Percentiles rank a stretch among this genome's conserved stretches.
Evolutionary conservation across 805 yeast genomes (phyloP).

Genomic region (Barnettozyma californica): DNA sequence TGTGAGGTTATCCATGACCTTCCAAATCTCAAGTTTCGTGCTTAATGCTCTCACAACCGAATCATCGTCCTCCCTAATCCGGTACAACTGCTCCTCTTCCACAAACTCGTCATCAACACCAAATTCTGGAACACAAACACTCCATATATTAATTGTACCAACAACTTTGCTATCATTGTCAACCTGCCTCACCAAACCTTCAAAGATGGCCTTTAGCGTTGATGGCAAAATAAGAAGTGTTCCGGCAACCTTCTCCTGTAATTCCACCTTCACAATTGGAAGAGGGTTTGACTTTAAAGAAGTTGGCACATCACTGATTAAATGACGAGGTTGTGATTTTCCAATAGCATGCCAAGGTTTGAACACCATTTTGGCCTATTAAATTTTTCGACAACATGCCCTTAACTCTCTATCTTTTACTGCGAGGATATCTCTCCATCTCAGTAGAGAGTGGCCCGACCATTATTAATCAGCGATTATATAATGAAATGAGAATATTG

Average conservation of each 20-base stretch:
- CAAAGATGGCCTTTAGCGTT: conserved; percentile 2
- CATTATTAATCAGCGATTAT: background rate
- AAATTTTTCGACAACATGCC: background rate
- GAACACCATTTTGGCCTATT: conserved; percentile 3
- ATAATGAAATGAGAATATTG: too few relatives aligned
- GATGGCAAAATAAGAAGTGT: conserved; percentile 5
- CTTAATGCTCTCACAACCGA: conserved; percentile 2
- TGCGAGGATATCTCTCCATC: background rate
- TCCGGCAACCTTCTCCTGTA: background rate
- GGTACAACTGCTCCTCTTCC: conserved; percentile 47
- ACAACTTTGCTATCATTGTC: background rate
- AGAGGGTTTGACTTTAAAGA: background rate
- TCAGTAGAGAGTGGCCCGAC: background rate
- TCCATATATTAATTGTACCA: conserved; percentile 3
- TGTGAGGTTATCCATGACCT: conserved; percentile 11
- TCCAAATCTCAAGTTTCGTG: conserved; percentile 13
- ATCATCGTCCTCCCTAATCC: conserved; percentile 14
- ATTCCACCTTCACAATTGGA: conserved; percentile 1
- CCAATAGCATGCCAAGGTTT: conserved; percentile 11
- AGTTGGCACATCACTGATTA: conserved; percentile 2
- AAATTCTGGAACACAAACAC: background rate
- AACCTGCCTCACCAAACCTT: conserved; percentile 1
- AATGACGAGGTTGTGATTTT: conserved; percentile 7
- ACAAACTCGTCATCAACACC: conserved; percentile 30
- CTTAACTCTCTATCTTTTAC: background rate